Base-by-base conservation (phyloP, 108 stramenopile genomes). In the Skeletonema costatum region DNA sequence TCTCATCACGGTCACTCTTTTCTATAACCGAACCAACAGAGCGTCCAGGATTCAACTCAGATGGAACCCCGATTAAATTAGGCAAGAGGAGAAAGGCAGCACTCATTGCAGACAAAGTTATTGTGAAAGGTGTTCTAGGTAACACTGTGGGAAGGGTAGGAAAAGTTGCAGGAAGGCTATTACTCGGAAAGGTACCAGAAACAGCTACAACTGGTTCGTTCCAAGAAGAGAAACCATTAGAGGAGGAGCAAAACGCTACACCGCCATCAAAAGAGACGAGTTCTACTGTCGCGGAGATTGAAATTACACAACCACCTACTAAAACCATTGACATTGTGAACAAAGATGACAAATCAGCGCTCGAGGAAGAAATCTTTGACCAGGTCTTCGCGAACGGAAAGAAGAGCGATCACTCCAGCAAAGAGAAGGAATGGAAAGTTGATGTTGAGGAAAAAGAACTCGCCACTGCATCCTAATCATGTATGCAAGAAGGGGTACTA, bases 141-240 rank as follows among this genome's bases (percentile, higher is more conserved):
- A 91, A 90, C 53, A 95, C 92, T n/a, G 87, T 95, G 4, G 90
- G 90, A 60, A 86, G 90, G 17, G 89, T 91, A 1, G 90, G 86
- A 5, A 64, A 80, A 35, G 69, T 92, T 42, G 78, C 80, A 36
- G 86, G 86, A 63, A 80, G 81, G 38, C 72, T 85, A 5, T 31
- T 96, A 29, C 78, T 96, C 46, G 95, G 95, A 33, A 66, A 80
- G 65, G 56, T 96, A 53, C 95, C 95, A 5, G 95, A 96, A 66
- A 82, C 81, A n/a, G 94, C 94, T 12, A 80, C 75, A 41, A 66
- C 50, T 17, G 92, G 92, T 41, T 92, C 90, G 2, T 92, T 88
- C 75, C 83, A 89, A 71, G 86, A 87, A 35, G 84, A 82, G 59
- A 80, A 79, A 51, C 66, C 73, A 19, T 31, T 75, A 33, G 70